Base-by-base conservation (phyloP, 1,139 yeast species). In the Chernovozyma aurita region DNA sequence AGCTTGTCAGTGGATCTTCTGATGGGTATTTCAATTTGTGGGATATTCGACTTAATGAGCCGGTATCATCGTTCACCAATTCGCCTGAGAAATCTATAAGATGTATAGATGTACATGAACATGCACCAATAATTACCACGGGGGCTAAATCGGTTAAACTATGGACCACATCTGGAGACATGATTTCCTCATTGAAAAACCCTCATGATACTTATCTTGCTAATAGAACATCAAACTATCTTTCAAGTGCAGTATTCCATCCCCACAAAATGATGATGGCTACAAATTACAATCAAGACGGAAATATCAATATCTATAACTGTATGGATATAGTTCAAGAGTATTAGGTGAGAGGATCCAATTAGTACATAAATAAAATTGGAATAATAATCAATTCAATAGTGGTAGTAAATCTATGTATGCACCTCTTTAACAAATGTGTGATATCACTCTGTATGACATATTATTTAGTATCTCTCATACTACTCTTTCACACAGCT, bases 181-280 rank as follows among this genome's bases (percentile, higher is more conserved):
- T 78, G 36, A 65, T 88, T 12, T 65, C 86, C 1, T 68, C 76
- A 4, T 74, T 88, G 44, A 76, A 74, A 46, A 79, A 79, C 42
- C 78, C 80, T 9, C 61, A 69, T 59, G 64, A 49, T 40, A 61
- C 64, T 33, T 65, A 73, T 48, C 57, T 75, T 55, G 50, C 66
- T 35, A 66, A 64, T 36, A 50, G 78, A 40, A 70, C 73, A 12
- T 65, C 73, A 24, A 63, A 62, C 38, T 83, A 80, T 48, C 68
- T 86, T 37, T 78, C 90, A 4, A 68, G 79, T 11, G 59, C 88
- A 42, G 71, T 83, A 0, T 78, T 92, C 57, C 99, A 92, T 55
- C 99, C 99, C 2, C 98, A 94, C 55, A 69, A 94, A 44, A 86
- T 92, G 95, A 78, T 86, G 75, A 57, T 92, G 56, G 97, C 97